Conservation (phyloP, 257 asterid species). For the Anisodus tanguticus region DNA sequence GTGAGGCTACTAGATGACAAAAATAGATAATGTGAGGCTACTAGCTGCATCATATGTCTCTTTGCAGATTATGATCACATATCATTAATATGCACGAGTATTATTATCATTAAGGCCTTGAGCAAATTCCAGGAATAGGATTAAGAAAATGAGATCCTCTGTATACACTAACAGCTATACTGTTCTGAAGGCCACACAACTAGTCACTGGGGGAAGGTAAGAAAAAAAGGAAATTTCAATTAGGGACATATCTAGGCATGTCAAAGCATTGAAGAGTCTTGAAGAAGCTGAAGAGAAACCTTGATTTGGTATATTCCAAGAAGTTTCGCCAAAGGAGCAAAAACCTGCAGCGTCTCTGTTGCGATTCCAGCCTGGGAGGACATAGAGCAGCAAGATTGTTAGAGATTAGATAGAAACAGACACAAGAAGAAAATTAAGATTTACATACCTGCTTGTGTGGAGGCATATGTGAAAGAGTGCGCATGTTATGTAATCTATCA, state of each 20-base stretch:
- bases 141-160: constrained; percentile 5
- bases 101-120: neutral
- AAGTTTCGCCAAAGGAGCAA: constrained; percentile 92
- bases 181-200: constrained; percentile 2
- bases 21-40: neutral
- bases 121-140: neutral
- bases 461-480: constrained; percentile 97
- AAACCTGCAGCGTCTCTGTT: constrained; percentile 86
- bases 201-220: neutral
- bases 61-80: neutral
- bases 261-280: neutral
- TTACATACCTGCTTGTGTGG: constrained; percentile 84
- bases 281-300: constrained; percentile 43
- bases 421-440: constrained; percentile 27
- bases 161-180: neutral
- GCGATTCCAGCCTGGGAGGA: constrained; percentile 83
- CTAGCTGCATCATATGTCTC: constrained; percentile 22
- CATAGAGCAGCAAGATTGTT: constrained; percentile 29
- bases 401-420: constrained; percentile 29
- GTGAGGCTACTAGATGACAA: neutral
- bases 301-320: constrained; percentile 94
- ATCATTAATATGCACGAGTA: neutral
- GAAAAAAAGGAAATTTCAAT: neutral
- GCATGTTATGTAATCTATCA: constrained; percentile 94
- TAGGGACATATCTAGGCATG: neutral